These are phyloP conservation scores for Nothopassalora personata DNA, from an alignment of 2,329 filamentous ascomycete genomes.

Conservation along the genomic window DNA sequence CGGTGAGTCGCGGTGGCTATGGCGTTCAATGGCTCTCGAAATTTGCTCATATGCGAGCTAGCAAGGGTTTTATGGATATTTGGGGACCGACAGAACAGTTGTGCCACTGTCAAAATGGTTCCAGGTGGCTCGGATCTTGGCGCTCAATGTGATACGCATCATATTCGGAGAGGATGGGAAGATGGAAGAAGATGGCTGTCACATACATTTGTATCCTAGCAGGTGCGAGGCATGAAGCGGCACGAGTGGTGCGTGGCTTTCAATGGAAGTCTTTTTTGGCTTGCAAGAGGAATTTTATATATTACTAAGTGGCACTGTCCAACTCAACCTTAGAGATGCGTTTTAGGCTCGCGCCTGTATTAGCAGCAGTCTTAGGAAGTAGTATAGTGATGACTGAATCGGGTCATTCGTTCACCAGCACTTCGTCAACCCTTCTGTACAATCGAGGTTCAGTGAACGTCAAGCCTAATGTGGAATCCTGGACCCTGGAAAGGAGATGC, in stretches of 20 bases:
- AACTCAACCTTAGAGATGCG: background rate
- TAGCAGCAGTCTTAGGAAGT: background rate
- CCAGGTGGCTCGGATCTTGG: slow-evolving; percentile 1
- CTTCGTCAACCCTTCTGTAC: too few species aligned
- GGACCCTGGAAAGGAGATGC: too few species aligned
- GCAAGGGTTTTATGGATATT: background rate
- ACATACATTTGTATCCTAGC: slow-evolving; percentile 4
- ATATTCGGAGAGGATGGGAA: background rate
- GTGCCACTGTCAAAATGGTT: background rate
- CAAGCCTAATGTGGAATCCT: too few species aligned
- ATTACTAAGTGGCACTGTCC: background rate
- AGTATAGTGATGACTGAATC: background rate
- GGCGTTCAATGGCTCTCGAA: slow-evolving; percentile 3
- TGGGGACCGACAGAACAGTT: slow-evolving; percentile 6
- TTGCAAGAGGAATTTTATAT: background rate
- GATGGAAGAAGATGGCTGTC: slow-evolving; percentile 2
- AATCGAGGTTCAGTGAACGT: too few species aligned
- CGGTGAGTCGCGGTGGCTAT: background rate
- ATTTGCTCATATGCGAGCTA: background rate
- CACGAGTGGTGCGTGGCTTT: background rate
- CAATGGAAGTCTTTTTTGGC: background rate
- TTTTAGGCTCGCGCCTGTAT: background rate
- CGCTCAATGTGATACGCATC: slow-evolving; percentile 4
- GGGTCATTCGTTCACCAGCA: background rate
- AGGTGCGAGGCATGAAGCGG: background rate